A percentile compares a stretch with the other conserved stretches of the same genome.
Evolutionary conservation across 23 red algal species (phyloP).

Genomic region (Agarophyton chilense): DNA sequence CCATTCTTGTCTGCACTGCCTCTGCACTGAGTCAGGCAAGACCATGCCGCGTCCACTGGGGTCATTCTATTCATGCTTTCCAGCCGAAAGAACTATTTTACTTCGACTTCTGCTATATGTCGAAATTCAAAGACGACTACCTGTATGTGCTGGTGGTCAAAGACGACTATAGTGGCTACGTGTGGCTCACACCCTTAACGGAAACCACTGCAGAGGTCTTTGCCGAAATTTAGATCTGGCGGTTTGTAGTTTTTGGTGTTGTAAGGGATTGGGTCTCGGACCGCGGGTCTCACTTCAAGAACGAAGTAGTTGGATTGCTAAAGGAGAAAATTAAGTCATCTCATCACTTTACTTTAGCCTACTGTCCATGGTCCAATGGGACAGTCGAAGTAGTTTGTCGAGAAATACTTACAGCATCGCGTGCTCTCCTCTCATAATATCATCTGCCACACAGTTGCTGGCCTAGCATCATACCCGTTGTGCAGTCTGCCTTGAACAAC

Average conservation of each 20-base stretch:
- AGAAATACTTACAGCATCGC: neutral
- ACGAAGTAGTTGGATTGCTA: neutral
- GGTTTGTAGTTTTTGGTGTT: conserved; percentile 7
- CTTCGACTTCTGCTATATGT: conserved; percentile 31
- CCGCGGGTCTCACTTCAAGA: conserved; percentile 36
- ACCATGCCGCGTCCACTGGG: neutral
- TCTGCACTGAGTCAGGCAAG: neutral
- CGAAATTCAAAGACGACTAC: neutral
- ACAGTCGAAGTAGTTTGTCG: conserved; percentile 14
- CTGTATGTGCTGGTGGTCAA: conserved; percentile 30
- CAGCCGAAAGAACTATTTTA: conserved; percentile 1
- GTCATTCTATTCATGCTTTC: neutral
- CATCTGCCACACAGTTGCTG: neutral
- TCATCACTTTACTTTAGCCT: neutral
- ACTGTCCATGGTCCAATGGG: conserved; percentile 19
- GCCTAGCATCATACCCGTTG: conserved; percentile 1
- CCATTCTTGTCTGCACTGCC: conserved; percentile 8
- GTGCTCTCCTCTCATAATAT: conserved; percentile 13
- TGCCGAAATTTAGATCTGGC: neutral
- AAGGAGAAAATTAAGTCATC: neutral
- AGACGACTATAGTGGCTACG: conserved; percentile 28
- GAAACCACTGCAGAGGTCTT: neutral
- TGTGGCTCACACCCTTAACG: conserved; percentile 3
- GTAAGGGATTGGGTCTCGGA: conserved; percentile 23
- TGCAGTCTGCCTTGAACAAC: conserved; percentile 2